Evolutionary conservation across 129 eudicot genomes (phyloP), one percentile per base, ranked within the genome.

Genomic region (Logfia minima): DNA sequence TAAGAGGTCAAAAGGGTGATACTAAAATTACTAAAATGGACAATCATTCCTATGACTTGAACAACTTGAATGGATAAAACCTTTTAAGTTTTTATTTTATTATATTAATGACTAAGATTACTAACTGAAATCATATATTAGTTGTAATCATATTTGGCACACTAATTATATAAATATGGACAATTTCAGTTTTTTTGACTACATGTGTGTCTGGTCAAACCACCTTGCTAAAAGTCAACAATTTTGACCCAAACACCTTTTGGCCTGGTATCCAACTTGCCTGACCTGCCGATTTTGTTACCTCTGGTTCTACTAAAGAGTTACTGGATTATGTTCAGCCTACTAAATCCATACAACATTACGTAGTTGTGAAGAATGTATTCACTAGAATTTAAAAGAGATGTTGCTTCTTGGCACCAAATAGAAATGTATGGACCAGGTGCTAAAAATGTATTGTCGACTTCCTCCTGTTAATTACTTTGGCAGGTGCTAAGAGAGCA

Each of bases 401-500:
- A n/a, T 18, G 61, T 55, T 18, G 23, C 22, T 18, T 55, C 23
- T 55, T 10, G 6, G 28, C 64, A 37, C 24, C 52, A 39, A 52
- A 43, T 59, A 66, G 55, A 32, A 66, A 24, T 74, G 59, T 70
- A 32, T 62, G 17, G 62, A 26, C 29, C 29, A 26, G 29, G 2
- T 26, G 29, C 29, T 26, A 26, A 26, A 26, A 26, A 17, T 74
- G 37, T 62, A 23, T 67, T 22, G 37, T 67, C 68, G 68, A 77
- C 45, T 55, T 83, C 51, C 28, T 70, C 37, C 76, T 22, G 24
- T 28, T 75, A 11, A 70, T 55, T 79, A 32, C 56, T 19, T 48
- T 68, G 37, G 19, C 88, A 95, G 99, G 96, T 79, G 89, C 97
- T 68, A 95, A 88, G 79, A 86, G 87, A 81, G 92, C 99, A 70